Percentiles rank a stretch among this genome's conserved stretches.
phyloP scores from a whole-genome alignment of 495 filamentous ascomycete genomes.

The Penicillium samsonianum region DNA sequence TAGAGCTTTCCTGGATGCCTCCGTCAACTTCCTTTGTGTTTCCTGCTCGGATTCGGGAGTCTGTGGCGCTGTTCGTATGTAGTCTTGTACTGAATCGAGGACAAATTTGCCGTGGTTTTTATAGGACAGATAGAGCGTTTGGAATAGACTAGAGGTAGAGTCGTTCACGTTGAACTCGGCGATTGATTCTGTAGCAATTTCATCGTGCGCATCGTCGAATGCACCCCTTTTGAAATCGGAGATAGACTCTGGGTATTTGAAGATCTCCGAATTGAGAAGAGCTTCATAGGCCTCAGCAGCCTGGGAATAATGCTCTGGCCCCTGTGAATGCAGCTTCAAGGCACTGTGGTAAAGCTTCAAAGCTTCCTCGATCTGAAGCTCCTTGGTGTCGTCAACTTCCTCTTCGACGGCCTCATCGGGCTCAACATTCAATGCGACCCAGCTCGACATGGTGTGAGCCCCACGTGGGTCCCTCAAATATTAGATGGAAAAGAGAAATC shows the following conservation, averaged over 20 bases:
- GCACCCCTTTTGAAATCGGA: slow-evolving; percentile 73
- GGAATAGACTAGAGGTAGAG: slow-evolving; percentile 74
- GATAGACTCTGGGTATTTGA: slow-evolving; percentile 80
- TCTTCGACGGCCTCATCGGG: slow-evolving; percentile 87
- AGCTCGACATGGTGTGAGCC: slow-evolving; percentile 52
- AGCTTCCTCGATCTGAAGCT: slow-evolving; percentile 96
- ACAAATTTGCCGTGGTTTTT: slow-evolving; percentile 93
- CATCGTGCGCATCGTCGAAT: slow-evolving; percentile 57
- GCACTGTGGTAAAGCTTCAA: slow-evolving; percentile 93
- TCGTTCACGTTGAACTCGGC: slow-evolving; percentile 54
- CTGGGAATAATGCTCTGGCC: slow-evolving; percentile 70
- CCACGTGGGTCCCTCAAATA: slow-evolving; percentile 11
- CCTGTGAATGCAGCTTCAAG: slow-evolving; percentile 87
- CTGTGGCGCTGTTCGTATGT: slow-evolving; percentile 27
- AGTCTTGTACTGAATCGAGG: slow-evolving; percentile 68
- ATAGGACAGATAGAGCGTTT: slow-evolving; percentile 87
- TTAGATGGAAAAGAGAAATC: slow-evolving; percentile 1
- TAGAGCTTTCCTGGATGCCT: slow-evolving; percentile 45
- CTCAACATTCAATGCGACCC: slow-evolving; percentile 86
- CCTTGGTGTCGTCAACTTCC: slow-evolving; percentile 91
- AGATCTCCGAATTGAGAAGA: slow-evolving; percentile 90
- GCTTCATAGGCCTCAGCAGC: slow-evolving; percentile 80
- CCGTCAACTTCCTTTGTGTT: slow-evolving; percentile 29
- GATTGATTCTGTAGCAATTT: slow-evolving; percentile 45
- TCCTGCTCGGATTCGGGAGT: slow-evolving; percentile 40